A percentile compares a stretch with the other conserved stretches of the same genome.
phyloP scores from a whole-genome alignment of 495 filamentous ascomycete genomes.

The Saxispiralis lemnorum region DNA sequence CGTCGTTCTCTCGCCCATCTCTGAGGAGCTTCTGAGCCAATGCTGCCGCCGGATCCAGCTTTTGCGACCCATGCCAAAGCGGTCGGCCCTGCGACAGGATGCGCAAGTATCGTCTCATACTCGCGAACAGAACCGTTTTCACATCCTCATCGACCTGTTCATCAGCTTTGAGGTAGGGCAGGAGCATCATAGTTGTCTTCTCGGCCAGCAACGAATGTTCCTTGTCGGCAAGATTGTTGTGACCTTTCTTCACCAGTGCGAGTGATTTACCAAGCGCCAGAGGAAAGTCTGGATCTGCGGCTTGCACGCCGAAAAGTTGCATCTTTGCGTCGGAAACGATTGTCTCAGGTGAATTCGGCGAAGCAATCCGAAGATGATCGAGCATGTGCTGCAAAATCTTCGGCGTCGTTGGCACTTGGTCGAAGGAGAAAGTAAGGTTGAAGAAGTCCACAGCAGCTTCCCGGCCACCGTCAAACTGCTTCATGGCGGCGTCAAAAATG shows the following conservation, averaged over 20 bases:
- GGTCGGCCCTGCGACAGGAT: neutral
- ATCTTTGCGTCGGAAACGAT: constrained; percentile 53
- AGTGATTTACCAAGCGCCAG: constrained; percentile 47
- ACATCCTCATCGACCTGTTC: constrained; percentile 10
- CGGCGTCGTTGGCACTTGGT: constrained; percentile 39
- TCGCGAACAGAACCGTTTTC: constrained; percentile 4
- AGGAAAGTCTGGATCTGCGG: constrained; percentile 54
- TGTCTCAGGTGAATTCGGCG: constrained; percentile 33
- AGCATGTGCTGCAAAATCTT: constrained; percentile 66
- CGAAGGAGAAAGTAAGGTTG: constrained; percentile 54
- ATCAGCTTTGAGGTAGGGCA: constrained; percentile 1
- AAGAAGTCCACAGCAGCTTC: constrained; percentile 59
- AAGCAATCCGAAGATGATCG: constrained; percentile 31
- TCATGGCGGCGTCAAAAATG: constrained; percentile 76
- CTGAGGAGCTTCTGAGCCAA: neutral
- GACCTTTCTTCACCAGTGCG: constrained; percentile 30
- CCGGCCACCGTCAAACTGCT: constrained; percentile 48
- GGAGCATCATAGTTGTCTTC: constrained; percentile 5
- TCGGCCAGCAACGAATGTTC: neutral
- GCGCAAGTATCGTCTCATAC: constrained; percentile 5
- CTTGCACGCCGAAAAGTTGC: constrained; percentile 46
- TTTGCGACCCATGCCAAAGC: neutral
- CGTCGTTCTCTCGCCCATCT: neutral
- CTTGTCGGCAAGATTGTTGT: neutral
- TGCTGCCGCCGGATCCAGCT: neutral